phyloP scores from a whole-genome alignment of 352 stramenopile genomes.

The Phytophthora aleatoria region DNA sequence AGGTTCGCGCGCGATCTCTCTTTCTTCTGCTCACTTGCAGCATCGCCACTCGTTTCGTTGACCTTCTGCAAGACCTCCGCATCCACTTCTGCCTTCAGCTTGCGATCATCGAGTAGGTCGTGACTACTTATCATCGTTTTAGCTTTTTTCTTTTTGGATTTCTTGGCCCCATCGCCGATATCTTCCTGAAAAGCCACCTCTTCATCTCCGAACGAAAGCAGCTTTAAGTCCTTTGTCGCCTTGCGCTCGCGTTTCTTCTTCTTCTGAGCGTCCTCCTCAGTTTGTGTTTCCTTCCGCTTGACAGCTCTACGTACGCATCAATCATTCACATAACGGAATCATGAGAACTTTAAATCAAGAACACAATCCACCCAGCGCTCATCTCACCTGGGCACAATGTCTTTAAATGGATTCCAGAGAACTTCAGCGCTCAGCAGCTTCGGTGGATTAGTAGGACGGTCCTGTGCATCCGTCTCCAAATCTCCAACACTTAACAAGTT shows the following conservation, averaged over 20 bases:
- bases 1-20: conserved; percentile 38
- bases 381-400: conserved; percentile 88
- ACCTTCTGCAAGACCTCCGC: conserved; percentile 58
- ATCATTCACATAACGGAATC: conserved; percentile 2
- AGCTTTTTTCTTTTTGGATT: conserved; percentile 55
- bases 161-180: conserved; percentile 24
- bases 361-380: neutral
- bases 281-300: conserved; percentile 29
- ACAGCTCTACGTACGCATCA: conserved; percentile 27
- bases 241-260: conserved; percentile 90
- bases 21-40: conserved; percentile 37
- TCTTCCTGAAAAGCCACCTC: conserved; percentile 73
- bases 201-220: conserved; percentile 96
- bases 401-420: conserved; percentile 94
- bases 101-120: conserved; percentile 66
- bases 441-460: conserved; percentile 79
- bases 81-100: conserved; percentile 71
- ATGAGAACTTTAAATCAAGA: neutral
- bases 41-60: conserved; percentile 30
- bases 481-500: conserved; percentile 94
- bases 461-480: conserved; percentile 83
- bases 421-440: conserved; percentile 90
- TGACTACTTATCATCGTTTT: conserved; percentile 82
- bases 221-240: conserved; percentile 92
- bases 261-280: conserved; percentile 40